Conservation (phyloP, 805 yeast species). For the Kuraishia capsulata region DNA sequence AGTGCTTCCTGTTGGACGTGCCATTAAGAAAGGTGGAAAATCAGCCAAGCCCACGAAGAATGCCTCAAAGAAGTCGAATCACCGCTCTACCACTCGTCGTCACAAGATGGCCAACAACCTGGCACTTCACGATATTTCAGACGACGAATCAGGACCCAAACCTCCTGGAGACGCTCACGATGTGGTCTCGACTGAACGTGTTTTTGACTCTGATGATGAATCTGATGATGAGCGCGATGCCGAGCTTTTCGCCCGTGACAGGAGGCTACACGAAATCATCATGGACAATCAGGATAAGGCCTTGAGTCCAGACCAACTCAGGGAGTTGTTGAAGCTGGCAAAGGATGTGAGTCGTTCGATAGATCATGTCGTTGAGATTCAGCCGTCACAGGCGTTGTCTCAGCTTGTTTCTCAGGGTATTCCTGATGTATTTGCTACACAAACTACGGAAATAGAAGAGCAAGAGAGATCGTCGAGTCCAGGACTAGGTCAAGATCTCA, state of each 20-base stretch:
- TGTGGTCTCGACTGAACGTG: conserved; percentile 41
- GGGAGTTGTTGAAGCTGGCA: not conserved
- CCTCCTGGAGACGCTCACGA: not conserved
- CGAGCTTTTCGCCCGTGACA: conserved; percentile 42
- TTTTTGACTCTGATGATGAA: conserved; percentile 56
- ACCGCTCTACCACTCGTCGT: too few relatives aligned
- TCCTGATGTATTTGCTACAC: too few relatives aligned
- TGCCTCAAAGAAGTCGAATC: too few relatives aligned
- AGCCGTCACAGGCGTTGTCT: too few relatives aligned
- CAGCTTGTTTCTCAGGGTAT: too few relatives aligned
- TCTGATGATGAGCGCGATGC: conserved; percentile 45
- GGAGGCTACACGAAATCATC: conserved; percentile 28
- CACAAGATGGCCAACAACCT: conserved; percentile 8
- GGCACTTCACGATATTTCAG: conserved; percentile 22
- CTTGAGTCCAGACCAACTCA: not conserved
- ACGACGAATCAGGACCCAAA: conserved; percentile 14
- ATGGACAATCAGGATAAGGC: not conserved
- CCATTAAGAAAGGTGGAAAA: conserved; percentile 14
- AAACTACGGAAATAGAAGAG: too few relatives aligned
- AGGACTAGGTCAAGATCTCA: too few relatives aligned
- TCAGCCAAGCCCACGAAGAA: conserved; percentile 13
- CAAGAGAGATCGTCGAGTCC: too few relatives aligned
- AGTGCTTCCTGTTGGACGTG: conserved; percentile 1
- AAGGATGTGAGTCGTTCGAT: not conserved
- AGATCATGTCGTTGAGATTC: not conserved